A percentile compares a stretch with the other conserved stretches of the same genome.
Conservation (phyloP, 192 early-diverging fungal genomes). For the Linderina pennispora region DNA sequence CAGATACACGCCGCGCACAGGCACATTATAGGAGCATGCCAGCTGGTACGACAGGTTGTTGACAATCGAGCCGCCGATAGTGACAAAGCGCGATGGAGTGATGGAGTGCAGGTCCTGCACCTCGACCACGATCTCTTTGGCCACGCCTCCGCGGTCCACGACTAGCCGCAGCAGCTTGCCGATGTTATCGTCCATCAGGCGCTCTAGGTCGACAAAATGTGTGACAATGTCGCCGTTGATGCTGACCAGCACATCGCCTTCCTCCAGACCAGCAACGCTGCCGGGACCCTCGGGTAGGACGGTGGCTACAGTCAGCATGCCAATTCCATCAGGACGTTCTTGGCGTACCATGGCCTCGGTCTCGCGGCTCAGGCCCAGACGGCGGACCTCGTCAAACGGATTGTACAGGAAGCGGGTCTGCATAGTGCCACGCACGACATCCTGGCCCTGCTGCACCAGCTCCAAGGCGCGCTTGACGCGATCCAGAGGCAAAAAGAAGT, state of each 20-base stretch:
- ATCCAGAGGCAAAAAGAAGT: conserved; percentile 72
- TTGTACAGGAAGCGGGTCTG: conserved; percentile 66
- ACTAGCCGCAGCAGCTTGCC: conserved; percentile 47
- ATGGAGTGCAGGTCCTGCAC: conserved; percentile 71
- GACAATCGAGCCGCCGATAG: conserved; percentile 78
- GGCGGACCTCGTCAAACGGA: conserved; percentile 66
- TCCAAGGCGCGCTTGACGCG: conserved; percentile 61
- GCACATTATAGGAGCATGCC: conserved; percentile 63
- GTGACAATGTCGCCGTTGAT: conserved; percentile 60
- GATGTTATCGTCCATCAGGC: conserved; percentile 58
- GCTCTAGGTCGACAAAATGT: conserved; percentile 64
- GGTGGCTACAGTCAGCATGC: conserved; percentile 60
- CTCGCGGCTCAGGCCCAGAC: conserved; percentile 60
- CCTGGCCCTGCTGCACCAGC: conserved; percentile 48
- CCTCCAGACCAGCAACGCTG: conserved; percentile 46
- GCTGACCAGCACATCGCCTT: conserved; percentile 67
- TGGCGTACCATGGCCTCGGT: conserved; percentile 59
- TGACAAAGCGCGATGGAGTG: conserved; percentile 78
- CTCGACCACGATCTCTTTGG: conserved; percentile 35
- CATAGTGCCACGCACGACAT: conserved; percentile 67
- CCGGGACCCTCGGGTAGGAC: conserved; percentile 69
- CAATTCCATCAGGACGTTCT: conserved; percentile 57
- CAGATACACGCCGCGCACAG: conserved; percentile 76
- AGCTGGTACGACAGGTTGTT: conserved; percentile 72
- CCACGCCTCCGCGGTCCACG: conserved; percentile 52